phyloP scores from a whole-genome alignment of 2,329 filamentous ascomycete genomes.

The Hypoxylon sp. region DNA sequence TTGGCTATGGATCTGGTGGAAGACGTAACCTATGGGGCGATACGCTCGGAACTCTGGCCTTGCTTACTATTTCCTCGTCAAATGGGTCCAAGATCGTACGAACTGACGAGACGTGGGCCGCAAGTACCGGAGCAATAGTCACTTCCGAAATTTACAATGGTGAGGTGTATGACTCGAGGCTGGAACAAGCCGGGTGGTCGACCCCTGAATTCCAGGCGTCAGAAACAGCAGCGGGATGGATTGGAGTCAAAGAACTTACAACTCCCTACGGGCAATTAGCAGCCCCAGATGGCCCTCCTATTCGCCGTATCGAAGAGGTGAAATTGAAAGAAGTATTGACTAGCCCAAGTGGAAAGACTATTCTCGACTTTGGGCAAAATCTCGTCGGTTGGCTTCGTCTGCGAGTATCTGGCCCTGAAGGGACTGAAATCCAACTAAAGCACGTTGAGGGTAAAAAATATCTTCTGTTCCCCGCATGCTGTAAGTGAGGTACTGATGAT shows the following conservation, averaged over 20 bases:
- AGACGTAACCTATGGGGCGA: slow-evolving; percentile 54
- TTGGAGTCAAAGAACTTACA: slow-evolving; percentile 45
- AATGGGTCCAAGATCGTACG: slow-evolving; percentile 45
- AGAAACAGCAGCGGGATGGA: slow-evolving; percentile 50
- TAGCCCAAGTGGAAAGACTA: slow-evolving; percentile 60
- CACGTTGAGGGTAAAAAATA: slow-evolving; percentile 67
- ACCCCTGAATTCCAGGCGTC: slow-evolving; percentile 53
- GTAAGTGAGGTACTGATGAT: slow-evolving; percentile 25
- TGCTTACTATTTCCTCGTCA: slow-evolving; percentile 49
- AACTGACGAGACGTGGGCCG: slow-evolving; percentile 54
- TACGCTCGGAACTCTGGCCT: slow-evolving; percentile 52
- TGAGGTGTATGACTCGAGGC: slow-evolving; percentile 53
- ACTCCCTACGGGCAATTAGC: slow-evolving; percentile 48
- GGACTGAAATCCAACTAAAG: slow-evolving; percentile 61
- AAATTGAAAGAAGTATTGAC: slow-evolving; percentile 49
- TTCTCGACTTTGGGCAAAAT: slow-evolving; percentile 68
- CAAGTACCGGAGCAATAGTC: slow-evolving; percentile 47
- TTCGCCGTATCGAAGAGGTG: slow-evolving; percentile 51
- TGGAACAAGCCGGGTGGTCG: slow-evolving; percentile 49
- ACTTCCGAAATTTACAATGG: slow-evolving; percentile 53
- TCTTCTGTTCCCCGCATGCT: not conserved
- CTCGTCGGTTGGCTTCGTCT: slow-evolving; percentile 61
- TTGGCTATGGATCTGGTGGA: slow-evolving; percentile 52
- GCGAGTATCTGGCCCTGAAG: slow-evolving; percentile 54
- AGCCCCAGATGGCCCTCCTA: slow-evolving; percentile 55